phyloP scores from a whole-genome alignment of 176 grass and related monocot species.

The Phragmites australis region DNA sequence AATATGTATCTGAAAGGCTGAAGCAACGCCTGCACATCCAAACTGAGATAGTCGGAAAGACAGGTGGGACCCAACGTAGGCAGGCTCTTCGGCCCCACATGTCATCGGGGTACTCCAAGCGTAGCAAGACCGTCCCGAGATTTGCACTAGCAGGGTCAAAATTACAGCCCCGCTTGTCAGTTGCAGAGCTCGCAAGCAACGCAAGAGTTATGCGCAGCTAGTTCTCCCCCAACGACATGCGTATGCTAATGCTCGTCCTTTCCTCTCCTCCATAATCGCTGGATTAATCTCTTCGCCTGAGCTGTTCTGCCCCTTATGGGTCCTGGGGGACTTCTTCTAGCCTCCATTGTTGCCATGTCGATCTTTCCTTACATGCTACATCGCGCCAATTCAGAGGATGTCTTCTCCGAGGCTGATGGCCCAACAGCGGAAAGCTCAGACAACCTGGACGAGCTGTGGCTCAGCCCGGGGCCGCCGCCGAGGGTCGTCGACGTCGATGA shows the following conservation, averaged over 20 bases:
- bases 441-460: slow-evolving; percentile 10
- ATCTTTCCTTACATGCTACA: slow-evolving; percentile 8
- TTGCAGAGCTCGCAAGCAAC: neutral
- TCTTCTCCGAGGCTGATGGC: slow-evolving; percentile 25
- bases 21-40: neutral
- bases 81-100: neutral
- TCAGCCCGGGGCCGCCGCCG: slow-evolving; percentile 19
- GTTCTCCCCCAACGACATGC: neutral
- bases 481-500: slow-evolving; percentile 54
- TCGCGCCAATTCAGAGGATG: slow-evolving; percentile 20
- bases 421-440: neutral
- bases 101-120: neutral
- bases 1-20: neutral
- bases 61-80: neutral
- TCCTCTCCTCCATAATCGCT: slow-evolving; percentile 30
- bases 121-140: neutral
- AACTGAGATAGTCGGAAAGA: neutral
- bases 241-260: slow-evolving; percentile 2
- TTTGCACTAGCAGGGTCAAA: neutral
- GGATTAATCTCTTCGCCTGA: neutral
- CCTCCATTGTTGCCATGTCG: slow-evolving; percentile 21
- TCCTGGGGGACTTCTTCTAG: slow-evolving; percentile 27
- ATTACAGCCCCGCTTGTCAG: neutral
- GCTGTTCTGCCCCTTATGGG: slow-evolving; percentile 35
- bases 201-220: neutral